phyloP scores from a whole-genome alignment of 2,329 filamentous ascomycete species.

The Calonectria pauciramosa region DNA sequence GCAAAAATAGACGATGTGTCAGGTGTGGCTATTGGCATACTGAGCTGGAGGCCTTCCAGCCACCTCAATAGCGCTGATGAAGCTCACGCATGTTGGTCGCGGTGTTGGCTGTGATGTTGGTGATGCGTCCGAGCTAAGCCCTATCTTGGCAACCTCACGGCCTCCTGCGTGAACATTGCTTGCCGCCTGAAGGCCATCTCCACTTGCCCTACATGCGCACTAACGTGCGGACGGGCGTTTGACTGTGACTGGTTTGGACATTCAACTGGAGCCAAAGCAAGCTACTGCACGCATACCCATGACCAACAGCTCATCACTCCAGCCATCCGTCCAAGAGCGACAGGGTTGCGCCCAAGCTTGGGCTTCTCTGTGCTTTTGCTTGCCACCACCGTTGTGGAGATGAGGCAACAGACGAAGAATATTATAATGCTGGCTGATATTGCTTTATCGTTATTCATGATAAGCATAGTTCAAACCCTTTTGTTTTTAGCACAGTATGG shows the following conservation, averaged over 20 bases:
- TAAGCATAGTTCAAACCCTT: neutral
- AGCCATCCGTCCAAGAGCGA: neutral
- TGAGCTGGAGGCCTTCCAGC: neutral
- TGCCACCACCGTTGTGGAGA: neutral
- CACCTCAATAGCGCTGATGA: neutral
- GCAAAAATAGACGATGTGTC: neutral
- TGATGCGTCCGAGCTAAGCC: neutral
- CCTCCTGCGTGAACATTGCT: neutral
- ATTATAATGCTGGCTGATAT: neutral
- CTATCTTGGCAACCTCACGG: neutral
- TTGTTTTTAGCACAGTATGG: too few relatives aligned
- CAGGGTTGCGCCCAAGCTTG: neutral
- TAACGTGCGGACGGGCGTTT: neutral
- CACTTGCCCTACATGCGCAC: neutral
- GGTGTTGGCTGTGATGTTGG: neutral
- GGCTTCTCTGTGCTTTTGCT: neutral
- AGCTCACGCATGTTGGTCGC: neutral
- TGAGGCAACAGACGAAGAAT: neutral
- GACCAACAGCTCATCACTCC: neutral
- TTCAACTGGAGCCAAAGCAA: neutral
- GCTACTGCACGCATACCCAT: neutral
- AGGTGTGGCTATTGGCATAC: neutral
- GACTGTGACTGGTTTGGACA: too few relatives aligned
- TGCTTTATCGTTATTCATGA: neutral
- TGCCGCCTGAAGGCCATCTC: neutral